Conservation (phyloP, 768 basidiomycete genomes). For the Auricularia sp. region DNA sequence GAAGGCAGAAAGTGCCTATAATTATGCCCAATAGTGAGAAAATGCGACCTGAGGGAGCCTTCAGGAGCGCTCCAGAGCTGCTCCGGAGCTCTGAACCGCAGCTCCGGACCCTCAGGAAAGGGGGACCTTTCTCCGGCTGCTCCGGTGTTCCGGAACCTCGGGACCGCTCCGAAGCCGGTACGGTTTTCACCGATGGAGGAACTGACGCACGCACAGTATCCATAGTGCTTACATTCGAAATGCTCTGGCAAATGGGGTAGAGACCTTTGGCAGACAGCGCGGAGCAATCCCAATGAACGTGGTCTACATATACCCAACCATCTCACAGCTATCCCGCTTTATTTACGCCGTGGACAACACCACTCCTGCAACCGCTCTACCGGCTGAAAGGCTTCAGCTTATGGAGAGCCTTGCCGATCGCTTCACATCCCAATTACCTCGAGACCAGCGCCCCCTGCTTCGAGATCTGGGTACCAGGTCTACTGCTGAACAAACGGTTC, state of each 20-base stretch:
- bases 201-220: background rate
- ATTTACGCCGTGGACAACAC: background rate
- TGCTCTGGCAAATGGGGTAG: background rate
- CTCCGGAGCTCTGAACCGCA: no score
- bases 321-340: background rate
- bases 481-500: background rate
- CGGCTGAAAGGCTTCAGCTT: background rate
- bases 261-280: background rate
- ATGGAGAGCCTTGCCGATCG: background rate
- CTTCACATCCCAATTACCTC: background rate
- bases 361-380: background rate
- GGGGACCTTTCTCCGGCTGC: no score
- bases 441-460: background rate
- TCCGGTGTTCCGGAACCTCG: no score
- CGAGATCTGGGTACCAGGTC: background rate
- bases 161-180: no score
- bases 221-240: background rate
- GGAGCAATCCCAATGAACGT: background rate
- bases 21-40: no score
- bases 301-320: background rate
- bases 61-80: no score
- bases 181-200: no score
- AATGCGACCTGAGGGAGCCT: no score
- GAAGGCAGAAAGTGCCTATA: no score
- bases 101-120: no score